Conservation (phyloP, 1,139 yeast species). For the Schizosaccharomyces versatilis region DNA sequence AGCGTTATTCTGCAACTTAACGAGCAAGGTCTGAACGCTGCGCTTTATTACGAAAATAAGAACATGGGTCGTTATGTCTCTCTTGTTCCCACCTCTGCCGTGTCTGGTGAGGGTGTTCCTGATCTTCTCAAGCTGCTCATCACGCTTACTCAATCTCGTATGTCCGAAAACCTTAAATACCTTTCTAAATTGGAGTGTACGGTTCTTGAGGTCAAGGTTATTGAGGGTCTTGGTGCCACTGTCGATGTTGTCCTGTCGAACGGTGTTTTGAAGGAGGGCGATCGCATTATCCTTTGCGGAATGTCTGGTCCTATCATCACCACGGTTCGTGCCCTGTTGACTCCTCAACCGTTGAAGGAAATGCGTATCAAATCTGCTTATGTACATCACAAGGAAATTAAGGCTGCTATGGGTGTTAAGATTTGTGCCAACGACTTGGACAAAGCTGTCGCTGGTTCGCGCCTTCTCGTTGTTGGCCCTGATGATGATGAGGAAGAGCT, state of each 20-base stretch:
- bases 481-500: conserved; percentile 94
- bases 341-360: conserved; percentile 95
- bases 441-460: conserved; percentile 96
- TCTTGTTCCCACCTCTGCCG: conserved; percentile 94
- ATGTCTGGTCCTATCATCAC: conserved; percentile 98
- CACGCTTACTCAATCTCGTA: conserved; percentile 91
- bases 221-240: conserved; percentile 96
- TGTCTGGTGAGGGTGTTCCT: conserved; percentile 98
- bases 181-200: conserved; percentile 86
- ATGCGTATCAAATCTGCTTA: conserved; percentile 59
- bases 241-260: conserved; percentile 92
- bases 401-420: conserved; percentile 97
- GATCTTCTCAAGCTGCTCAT: conserved; percentile 88
- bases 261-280: conserved; percentile 87
- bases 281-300: conserved; percentile 86
- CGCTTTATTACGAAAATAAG: conserved; percentile 82
- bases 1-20: conserved; percentile 78
- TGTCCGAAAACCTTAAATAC: conserved; percentile 97
- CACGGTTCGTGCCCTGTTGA: conserved; percentile 76
- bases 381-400: conserved; percentile 87
- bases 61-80: conserved; percentile 84
- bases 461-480: conserved; percentile 83
- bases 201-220: conserved; percentile 89
- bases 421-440: conserved; percentile 94
- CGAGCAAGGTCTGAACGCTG: conserved; percentile 96